These are phyloP conservation scores for Trichomonascaceae sp. DNA, from an alignment of 1,139 yeast genomes.

Conservation along the genomic window DNA sequence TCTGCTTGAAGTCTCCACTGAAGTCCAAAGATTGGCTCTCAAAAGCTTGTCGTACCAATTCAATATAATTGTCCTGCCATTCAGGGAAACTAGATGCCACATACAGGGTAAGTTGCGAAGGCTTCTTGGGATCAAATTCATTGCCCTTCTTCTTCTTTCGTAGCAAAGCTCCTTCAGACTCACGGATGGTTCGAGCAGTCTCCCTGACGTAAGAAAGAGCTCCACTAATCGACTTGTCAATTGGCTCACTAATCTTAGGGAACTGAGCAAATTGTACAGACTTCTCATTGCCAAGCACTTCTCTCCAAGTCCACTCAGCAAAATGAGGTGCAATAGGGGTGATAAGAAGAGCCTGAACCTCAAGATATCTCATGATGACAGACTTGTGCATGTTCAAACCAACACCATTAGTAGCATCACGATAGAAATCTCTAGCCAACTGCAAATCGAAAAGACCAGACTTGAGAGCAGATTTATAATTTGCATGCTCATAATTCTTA, in stretches of 20 bases:
- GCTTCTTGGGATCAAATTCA: constrained; percentile 64
- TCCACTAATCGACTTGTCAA: constrained; percentile 55
- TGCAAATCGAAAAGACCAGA: constrained; percentile 90
- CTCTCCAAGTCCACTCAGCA: constrained; percentile 83
- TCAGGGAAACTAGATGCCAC: constrained; percentile 85
- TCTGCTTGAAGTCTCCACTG: constrained; percentile 34
- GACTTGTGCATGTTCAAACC: constrained; percentile 72
- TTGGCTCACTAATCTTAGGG: constrained; percentile 67
- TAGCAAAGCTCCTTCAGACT: constrained; percentile 78
- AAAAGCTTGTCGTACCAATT: constrained; percentile 72
- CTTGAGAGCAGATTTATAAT: constrained; percentile 85
- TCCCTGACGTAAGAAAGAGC: constrained; percentile 74
- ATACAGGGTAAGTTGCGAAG: constrained; percentile 65
- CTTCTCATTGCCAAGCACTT: constrained; percentile 50
- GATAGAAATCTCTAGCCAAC: constrained; percentile 90
- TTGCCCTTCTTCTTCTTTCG: constrained; percentile 84
- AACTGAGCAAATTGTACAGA: constrained; percentile 70
- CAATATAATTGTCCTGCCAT: constrained; percentile 90
- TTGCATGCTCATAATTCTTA: constrained; percentile 62
- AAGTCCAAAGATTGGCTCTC: constrained; percentile 36
- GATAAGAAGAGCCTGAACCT: constrained; percentile 73
- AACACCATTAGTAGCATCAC: constrained; percentile 62
- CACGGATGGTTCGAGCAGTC: constrained; percentile 79
- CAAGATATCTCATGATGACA: constrained; percentile 73
- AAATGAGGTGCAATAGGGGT: constrained; percentile 97